Percentiles rank a stretch among this genome's conserved stretches.
phyloP scores from a whole-genome alignment of 768 basidiomycete species.

The Termitomyces sp. region DNA sequence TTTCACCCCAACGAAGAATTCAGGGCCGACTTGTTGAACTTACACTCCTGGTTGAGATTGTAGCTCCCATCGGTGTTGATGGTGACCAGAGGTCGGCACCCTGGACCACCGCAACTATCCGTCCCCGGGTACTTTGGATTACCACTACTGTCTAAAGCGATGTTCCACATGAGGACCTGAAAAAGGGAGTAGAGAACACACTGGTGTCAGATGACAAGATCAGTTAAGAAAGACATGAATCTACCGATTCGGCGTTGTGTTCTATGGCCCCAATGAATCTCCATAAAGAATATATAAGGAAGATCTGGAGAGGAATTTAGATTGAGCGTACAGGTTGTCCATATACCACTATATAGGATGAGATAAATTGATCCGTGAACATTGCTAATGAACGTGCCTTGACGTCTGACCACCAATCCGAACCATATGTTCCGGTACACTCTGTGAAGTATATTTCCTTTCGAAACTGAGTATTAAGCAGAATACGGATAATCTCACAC shows the following conservation, averaged over 20 bases:
- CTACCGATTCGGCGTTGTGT: slow-evolving; percentile 15
- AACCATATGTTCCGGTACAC: slow-evolving; percentile 59
- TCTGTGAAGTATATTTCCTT: slow-evolving; percentile 52
- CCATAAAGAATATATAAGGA: background rate
- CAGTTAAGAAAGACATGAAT: background rate
- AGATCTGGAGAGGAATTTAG: background rate
- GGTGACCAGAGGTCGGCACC: slow-evolving; percentile 64
- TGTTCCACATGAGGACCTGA: slow-evolving; percentile 62
- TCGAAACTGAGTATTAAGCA: background rate
- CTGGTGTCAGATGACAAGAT: slow-evolving; percentile 10
- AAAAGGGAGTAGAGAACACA: background rate
- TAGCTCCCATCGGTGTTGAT: slow-evolving; percentile 62
- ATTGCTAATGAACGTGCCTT: slow-evolving; percentile 38
- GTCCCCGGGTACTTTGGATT: slow-evolving; percentile 63
- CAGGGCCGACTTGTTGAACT: slow-evolving; percentile 10
- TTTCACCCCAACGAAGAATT: background rate
- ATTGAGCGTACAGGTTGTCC: slow-evolving; percentile 16
- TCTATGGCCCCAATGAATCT: slow-evolving; percentile 22
- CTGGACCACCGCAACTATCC: slow-evolving; percentile 52
- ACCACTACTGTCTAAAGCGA: slow-evolving; percentile 60
- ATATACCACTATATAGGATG: slow-evolving; percentile 18
- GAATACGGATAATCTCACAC: background rate
- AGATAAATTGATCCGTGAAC: background rate
- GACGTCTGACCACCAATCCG: slow-evolving; percentile 78
- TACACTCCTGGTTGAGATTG: slow-evolving; percentile 70